Percentiles rank a stretch among this genome's conserved stretches.
phyloP scores from a whole-genome alignment of 139 green algal genomes.

The Volvox africanus region DNA sequence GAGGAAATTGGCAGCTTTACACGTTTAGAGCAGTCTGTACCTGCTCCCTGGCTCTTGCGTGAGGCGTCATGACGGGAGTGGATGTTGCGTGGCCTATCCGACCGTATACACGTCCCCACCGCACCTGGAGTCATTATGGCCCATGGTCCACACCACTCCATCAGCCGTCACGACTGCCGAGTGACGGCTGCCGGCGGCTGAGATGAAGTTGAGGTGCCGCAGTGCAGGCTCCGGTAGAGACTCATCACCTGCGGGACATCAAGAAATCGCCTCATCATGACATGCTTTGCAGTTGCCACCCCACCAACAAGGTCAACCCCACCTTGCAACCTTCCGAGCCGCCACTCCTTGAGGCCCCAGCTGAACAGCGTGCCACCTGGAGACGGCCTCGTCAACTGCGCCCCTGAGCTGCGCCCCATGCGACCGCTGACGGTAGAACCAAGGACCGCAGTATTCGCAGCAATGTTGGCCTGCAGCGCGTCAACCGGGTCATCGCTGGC shows the following conservation, averaged over 20 bases:
- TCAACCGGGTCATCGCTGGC: conserved; percentile 3
- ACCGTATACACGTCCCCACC: not conserved
- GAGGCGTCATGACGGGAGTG: too few relatives aligned
- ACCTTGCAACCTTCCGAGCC: conserved; percentile 29
- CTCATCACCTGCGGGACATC: conserved; percentile 32
- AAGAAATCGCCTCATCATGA: too few relatives aligned
- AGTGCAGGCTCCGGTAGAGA: conserved; percentile 53
- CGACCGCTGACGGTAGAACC: not conserved
- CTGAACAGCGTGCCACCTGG: conserved; percentile 62
- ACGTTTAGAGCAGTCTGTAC: too few relatives aligned
- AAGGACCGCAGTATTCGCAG: not conserved
- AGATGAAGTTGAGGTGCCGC: conserved; percentile 54
- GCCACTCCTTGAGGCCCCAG: conserved; percentile 65
- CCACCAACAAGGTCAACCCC: not conserved
- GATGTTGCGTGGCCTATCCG: too few relatives aligned
- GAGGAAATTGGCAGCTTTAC: too few relatives aligned
- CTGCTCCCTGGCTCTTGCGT: too few relatives aligned
- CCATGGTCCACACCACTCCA: conserved; percentile 68
- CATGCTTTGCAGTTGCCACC: too few relatives aligned
- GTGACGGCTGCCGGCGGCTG: conserved; percentile 59
- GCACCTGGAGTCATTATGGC: conserved; percentile 64
- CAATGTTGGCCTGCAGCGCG: not conserved
- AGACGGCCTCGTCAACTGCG: conserved; percentile 32
- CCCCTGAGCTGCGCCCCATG: conserved; percentile 43
- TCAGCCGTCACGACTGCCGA: conserved; percentile 46